Conservation (phyloP, 768 basidiomycete species). For the Royoungia palumana region DNA sequence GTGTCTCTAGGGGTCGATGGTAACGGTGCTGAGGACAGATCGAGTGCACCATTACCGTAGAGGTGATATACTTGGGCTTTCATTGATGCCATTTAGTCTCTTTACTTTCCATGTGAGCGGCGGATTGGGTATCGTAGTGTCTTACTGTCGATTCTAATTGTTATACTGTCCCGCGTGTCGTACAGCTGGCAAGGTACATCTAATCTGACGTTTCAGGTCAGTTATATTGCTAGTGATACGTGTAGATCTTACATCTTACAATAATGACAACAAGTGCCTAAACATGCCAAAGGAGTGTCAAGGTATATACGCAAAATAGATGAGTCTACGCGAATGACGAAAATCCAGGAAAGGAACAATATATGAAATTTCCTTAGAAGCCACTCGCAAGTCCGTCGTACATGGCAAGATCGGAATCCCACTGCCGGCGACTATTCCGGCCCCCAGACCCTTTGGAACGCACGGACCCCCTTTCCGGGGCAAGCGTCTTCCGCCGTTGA, state of each 20-base stretch:
- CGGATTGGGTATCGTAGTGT: neutral
- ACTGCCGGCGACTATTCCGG: slow-evolving; percentile 15
- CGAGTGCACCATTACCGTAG: neutral
- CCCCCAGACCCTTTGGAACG: slow-evolving; percentile 25
- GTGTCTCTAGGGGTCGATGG: neutral
- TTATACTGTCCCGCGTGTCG: neutral
- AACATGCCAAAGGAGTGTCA: slow-evolving; percentile 12
- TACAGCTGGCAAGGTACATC: slow-evolving; percentile 4
- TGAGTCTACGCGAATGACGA: slow-evolving; percentile 12
- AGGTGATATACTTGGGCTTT: neutral
- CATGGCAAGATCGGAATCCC: slow-evolving; percentile 30
- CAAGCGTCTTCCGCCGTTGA: slow-evolving; percentile 30
- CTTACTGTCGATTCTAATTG: neutral
- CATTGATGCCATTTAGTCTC: neutral
- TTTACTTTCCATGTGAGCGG: too few species aligned
- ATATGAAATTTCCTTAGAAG: slow-evolving; percentile 13
- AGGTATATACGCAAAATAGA: slow-evolving; percentile 11
- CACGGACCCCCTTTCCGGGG: slow-evolving; percentile 30
- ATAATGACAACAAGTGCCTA: slow-evolving; percentile 17
- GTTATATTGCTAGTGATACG: slow-evolving; percentile 21
- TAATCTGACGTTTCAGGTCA: slow-evolving; percentile 7
- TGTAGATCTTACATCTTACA: slow-evolving; percentile 30
- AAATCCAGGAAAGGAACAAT: slow-evolving; percentile 15
- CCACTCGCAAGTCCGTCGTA: slow-evolving; percentile 29
- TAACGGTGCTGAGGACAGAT: slow-evolving; percentile 2